Evolutionary conservation across 139 green algal species (phyloP), one percentile per base, ranked within the genome.

Genomic region (Trebouxia sp.): DNA sequence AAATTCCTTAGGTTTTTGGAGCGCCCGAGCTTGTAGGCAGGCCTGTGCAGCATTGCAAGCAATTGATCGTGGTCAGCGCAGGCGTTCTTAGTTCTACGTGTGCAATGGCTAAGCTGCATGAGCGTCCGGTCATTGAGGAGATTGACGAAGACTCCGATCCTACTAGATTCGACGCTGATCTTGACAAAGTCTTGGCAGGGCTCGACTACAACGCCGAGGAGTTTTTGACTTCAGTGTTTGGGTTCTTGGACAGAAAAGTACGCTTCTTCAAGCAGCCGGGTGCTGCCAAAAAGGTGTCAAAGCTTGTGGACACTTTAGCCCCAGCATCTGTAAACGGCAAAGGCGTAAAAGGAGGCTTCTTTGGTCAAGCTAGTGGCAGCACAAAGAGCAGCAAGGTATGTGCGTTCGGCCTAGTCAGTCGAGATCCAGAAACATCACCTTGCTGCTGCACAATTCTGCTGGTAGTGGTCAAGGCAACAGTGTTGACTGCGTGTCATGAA

Each of bases 231-330:
- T 76, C 72, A 6, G 82, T 92, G 0, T 87, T 94, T 7, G 83
- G 38, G 8, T 94, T 92, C 72, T 70, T 94, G 6, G 75, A 90
- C 76, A 84, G 87, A 26, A 88, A 88, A n/a, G 90, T 82, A 15
- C 86, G 87, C 77, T 93, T 94, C 76, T 92, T 93, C 58, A 88
- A 90, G 65, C 58, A 87, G 20, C 83, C 78, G 2, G 89, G 89
- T 67, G 78, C 87, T 0, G 80, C 85, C 28, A 85, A 82, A 43
- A n/a, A 38, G 47, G 37, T 87, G 6, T 58, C 79, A 1, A 78
- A 75, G 15, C 62, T 93, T 70, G 76, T 90, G 35, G 85, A 89
- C 45, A 84, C 86, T 41, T 87, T 83, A 20, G 86, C 82, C 35
- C 62, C 87, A 50, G 82, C 41, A 9, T 62, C 51, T 9, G 47